These are phyloP conservation scores for Crepidotus variabilis DNA, from an alignment of 768 basidiomycete genomes.

Conservation along the genomic window DNA sequence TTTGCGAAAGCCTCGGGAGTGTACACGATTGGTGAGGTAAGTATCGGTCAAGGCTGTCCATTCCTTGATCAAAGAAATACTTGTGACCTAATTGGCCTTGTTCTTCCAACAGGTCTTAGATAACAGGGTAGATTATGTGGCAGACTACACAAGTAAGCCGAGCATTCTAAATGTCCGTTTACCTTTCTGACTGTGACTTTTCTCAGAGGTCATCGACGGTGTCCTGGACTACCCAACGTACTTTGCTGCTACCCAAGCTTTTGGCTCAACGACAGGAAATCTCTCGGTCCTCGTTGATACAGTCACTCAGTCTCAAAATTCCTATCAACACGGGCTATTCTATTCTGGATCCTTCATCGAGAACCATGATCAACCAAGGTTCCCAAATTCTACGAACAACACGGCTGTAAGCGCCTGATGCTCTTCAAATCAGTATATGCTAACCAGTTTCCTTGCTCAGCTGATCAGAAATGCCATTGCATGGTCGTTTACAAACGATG, in stretches of 20 bases:
- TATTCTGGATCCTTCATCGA: slow-evolving; percentile 65
- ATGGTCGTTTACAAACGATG: slow-evolving; percentile 63
- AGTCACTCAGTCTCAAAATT: slow-evolving; percentile 34
- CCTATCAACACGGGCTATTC: slow-evolving; percentile 33
- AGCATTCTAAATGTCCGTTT: background rate
- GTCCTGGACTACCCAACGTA: slow-evolving; percentile 63
- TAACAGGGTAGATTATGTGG: slow-evolving; percentile 26
- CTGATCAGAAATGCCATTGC: slow-evolving; percentile 53
- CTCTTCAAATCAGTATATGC: background rate
- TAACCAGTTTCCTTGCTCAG: slow-evolving; percentile 7
- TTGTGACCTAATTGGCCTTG: background rate
- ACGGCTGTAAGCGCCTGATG: slow-evolving; percentile 28
- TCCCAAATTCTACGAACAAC: slow-evolving; percentile 46
- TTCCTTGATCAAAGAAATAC: too few species aligned
- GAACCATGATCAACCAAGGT: slow-evolving; percentile 66
- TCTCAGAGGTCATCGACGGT: slow-evolving; percentile 46
- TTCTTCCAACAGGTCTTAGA: slow-evolving; percentile 32
- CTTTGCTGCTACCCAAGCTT: slow-evolving; percentile 45
- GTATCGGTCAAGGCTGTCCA: background rate
- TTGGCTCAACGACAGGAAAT: slow-evolving; percentile 51
- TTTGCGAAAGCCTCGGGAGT: slow-evolving; percentile 1
- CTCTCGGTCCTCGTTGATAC: slow-evolving; percentile 28
- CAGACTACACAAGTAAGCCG: slow-evolving; percentile 33
- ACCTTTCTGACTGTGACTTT: background rate
- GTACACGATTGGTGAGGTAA: slow-evolving; percentile 1